A percentile compares a stretch with the other conserved stretches of the same genome.
phyloP scores from a whole-genome alignment of 345 rosid genomes.

The Hevea brasiliensis region DNA sequence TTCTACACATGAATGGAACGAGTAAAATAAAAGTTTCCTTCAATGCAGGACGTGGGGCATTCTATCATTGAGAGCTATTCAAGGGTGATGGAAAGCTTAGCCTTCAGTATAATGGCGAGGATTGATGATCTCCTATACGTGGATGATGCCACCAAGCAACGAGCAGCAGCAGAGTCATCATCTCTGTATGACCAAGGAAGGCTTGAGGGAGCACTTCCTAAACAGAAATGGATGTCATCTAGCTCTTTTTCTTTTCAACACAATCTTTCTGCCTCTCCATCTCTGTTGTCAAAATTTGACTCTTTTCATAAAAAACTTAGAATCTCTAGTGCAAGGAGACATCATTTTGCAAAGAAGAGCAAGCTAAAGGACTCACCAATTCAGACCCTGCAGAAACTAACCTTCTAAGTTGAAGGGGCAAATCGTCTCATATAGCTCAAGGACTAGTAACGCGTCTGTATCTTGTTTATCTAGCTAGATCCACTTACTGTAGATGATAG shows the following conservation, averaged over 20 bases:
- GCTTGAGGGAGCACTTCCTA: conserved; percentile 18
- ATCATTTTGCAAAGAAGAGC: conserved; percentile 9
- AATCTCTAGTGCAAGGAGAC: conserved; percentile 8
- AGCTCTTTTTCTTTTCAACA: conserved; percentile 19
- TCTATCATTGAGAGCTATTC: conserved; percentile 54
- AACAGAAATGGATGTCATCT: conserved; percentile 24
- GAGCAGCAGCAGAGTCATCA: conserved; percentile 25
- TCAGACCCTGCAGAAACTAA: conserved; percentile 28
- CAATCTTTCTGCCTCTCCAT: conserved; percentile 14
- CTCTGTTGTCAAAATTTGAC: conserved; percentile 4
- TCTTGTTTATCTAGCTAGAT: neutral
- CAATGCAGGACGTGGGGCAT: conserved; percentile 48
- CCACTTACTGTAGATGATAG: conserved; percentile 7
- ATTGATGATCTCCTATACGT: conserved; percentile 44
- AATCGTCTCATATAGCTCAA: neutral
- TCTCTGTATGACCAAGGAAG: conserved; percentile 22
- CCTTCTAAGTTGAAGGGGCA: conserved; percentile 17
- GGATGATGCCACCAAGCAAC: conserved; percentile 47
- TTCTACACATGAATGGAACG: neutral
- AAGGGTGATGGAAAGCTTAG: conserved; percentile 49
- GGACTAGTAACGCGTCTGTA: neutral
- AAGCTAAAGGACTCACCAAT: conserved; percentile 12
- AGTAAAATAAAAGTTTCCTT: neutral
- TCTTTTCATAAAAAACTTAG: conserved; percentile 12
- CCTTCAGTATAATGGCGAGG: conserved; percentile 43